These are phyloP conservation scores for Microsporum audouinii DNA, from an alignment of 2,329 filamentous ascomycete genomes.

Conservation along the genomic window DNA sequence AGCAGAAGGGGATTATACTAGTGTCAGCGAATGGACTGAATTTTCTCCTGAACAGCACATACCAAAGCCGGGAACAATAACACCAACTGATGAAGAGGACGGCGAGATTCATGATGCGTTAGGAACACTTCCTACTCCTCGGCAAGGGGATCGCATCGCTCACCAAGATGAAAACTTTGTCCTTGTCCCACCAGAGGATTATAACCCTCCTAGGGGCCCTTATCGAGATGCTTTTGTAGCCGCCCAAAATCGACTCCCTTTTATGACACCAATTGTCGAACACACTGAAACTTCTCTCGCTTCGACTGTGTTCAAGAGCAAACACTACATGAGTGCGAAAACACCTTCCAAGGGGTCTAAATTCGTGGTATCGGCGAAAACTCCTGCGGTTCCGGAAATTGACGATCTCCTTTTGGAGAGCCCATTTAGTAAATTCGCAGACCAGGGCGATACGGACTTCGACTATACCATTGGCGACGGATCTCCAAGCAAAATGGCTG, in stretches of 20 bases:
- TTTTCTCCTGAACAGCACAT: conserved; percentile 66
- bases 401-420: conserved; percentile 51
- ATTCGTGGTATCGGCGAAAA: conserved; percentile 14
- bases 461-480: conserved; percentile 22
- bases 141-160: background rate
- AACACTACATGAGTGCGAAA: conserved; percentile 55
- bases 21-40: conserved; percentile 70
- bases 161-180: conserved; percentile 43
- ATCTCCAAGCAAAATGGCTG: conserved; percentile 28
- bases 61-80: conserved; percentile 34
- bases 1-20: conserved; percentile 45
- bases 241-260: conserved; percentile 84
- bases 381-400: conserved; percentile 26
- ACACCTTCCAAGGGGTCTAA: conserved; percentile 57
- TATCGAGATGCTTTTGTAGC: conserved; percentile 69
- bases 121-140: background rate
- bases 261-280: conserved; percentile 98
- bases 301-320: conserved; percentile 45
- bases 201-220: conserved; percentile 63
- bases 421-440: conserved; percentile 57
- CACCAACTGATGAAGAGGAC: conserved; percentile 13
- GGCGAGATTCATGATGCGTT: background rate
- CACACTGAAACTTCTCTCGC: conserved; percentile 79
- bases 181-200: conserved; percentile 74
- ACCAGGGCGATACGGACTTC: conserved; percentile 39